Conservation (phyloP, 106 monocot genomes). For the Allium cepa region DNA sequence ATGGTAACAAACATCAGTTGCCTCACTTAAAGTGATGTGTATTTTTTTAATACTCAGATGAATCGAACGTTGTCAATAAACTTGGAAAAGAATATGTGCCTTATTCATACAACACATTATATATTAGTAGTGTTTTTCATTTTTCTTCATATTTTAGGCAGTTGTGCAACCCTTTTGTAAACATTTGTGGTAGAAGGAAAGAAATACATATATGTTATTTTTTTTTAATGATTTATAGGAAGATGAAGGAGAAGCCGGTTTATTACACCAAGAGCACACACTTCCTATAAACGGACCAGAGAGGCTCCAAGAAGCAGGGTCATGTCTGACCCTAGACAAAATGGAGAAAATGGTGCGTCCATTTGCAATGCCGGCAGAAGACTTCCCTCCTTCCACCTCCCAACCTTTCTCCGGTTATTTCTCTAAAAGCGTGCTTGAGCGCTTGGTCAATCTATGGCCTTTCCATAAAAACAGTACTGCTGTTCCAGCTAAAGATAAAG, state of each 20-base stretch:
- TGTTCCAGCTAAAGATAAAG: too few relatives aligned
- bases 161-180: too few relatives aligned
- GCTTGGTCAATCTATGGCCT: constrained; percentile 82
- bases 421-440: constrained; percentile 64
- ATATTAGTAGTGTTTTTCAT: too few relatives aligned
- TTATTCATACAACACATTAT: too few relatives aligned
- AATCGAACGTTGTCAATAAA: too few relatives aligned
- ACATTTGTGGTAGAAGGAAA: too few relatives aligned
- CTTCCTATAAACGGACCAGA: constrained; percentile 94
- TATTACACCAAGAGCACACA: constrained; percentile 86
- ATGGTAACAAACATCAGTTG: too few relatives aligned
- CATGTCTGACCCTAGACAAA: constrained; percentile 71
- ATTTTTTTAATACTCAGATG: too few relatives aligned
- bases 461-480: constrained; percentile 41
- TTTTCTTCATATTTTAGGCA: too few relatives aligned
- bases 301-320: constrained; percentile 68
- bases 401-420: constrained; percentile 69
- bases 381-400: constrained; percentile 69
- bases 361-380: constrained; percentile 97
- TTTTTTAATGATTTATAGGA: constrained; percentile 15
- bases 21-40: too few relatives aligned
- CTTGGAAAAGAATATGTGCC: too few relatives aligned
- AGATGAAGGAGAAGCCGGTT: constrained; percentile 37
- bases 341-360: constrained; percentile 86
- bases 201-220: too few relatives aligned